phyloP scores from a whole-genome alignment of 2,329 filamentous ascomycete genomes.

The Xylariaceae sp. region DNA sequence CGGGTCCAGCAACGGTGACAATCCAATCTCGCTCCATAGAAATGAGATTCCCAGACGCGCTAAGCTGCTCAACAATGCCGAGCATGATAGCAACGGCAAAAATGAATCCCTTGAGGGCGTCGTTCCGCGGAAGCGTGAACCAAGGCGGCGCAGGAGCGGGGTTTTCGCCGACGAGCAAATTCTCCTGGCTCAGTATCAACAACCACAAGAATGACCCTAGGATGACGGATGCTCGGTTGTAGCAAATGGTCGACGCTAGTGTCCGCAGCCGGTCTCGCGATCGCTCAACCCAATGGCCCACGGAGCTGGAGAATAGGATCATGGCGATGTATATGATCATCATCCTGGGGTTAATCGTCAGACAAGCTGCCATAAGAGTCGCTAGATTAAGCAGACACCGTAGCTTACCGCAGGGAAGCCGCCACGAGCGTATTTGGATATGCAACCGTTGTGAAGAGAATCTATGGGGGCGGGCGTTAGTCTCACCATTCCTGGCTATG shows the following conservation, averaged over 20 bases:
- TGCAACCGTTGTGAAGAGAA: constrained; percentile 51
- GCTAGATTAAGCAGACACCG: not conserved
- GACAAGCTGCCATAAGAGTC: not conserved
- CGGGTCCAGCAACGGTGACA: constrained; percentile 34
- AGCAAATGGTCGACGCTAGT: constrained; percentile 39
- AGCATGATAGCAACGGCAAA: constrained; percentile 37
- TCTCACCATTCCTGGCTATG: not conserved
- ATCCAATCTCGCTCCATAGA: constrained; percentile 48
- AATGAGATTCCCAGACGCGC: constrained; percentile 41
- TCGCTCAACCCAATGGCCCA: constrained; percentile 42
- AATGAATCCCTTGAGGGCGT: constrained; percentile 29
- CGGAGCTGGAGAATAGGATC: constrained; percentile 39
- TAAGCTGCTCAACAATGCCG: constrained; percentile 41
- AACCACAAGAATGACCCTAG: constrained; percentile 39
- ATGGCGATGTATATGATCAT: constrained; percentile 37
- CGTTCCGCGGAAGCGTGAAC: constrained; percentile 25
- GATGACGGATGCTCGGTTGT: constrained; percentile 40
- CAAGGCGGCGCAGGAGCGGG: not conserved
- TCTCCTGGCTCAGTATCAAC: constrained; percentile 33
- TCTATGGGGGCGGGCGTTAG: constrained; percentile 34
- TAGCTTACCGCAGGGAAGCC: constrained; percentile 36
- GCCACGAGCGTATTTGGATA: constrained; percentile 41
- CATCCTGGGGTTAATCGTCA: constrained; percentile 25
- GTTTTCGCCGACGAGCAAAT: constrained; percentile 21
- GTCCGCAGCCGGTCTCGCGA: constrained; percentile 39